These are phyloP conservation scores for Colletotrichum australisinense DNA, from an alignment of 2,329 filamentous ascomycete species.

Conservation along the genomic window DNA sequence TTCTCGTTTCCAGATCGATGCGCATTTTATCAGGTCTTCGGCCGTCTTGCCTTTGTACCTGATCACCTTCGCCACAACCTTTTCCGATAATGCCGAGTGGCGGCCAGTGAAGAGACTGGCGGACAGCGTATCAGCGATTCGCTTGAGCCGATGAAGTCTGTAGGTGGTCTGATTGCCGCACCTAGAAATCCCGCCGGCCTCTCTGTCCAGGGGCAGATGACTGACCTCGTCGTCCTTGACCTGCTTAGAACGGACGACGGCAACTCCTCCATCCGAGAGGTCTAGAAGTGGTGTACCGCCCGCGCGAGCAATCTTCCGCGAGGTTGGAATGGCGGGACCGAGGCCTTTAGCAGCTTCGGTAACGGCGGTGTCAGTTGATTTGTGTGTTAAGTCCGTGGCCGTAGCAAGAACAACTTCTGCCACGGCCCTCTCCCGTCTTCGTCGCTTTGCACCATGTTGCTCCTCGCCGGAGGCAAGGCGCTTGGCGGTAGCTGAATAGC, in stretches of 20 bases:
- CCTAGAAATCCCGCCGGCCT: not conserved
- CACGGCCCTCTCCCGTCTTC: not conserved
- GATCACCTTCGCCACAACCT: not conserved
- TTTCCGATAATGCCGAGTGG: not conserved
- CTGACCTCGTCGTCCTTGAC: not conserved
- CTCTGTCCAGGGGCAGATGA: not conserved
- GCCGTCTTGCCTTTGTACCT: conserved; percentile 1
- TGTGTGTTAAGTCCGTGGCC: not conserved
- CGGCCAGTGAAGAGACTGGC: conserved; percentile 1
- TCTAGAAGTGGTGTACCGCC: not conserved
- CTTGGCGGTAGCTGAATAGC: not conserved
- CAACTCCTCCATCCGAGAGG: not conserved
- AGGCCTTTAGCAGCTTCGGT: not conserved
- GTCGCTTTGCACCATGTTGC: not conserved
- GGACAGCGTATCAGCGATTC: not conserved
- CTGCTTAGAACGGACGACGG: not conserved
- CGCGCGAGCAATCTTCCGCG: not conserved
- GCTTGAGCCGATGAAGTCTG: not conserved
- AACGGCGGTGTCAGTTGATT: not conserved
- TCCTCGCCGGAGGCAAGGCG: not conserved
- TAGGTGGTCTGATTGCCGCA: not conserved
- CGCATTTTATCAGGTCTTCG: not conserved
- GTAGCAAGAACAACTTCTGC: not conserved
- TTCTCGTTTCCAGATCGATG: not conserved
- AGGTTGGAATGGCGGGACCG: not conserved